phyloP scores from a whole-genome alignment of 2,329 filamentous ascomycete species.

The Orbilia quercus region DNA sequence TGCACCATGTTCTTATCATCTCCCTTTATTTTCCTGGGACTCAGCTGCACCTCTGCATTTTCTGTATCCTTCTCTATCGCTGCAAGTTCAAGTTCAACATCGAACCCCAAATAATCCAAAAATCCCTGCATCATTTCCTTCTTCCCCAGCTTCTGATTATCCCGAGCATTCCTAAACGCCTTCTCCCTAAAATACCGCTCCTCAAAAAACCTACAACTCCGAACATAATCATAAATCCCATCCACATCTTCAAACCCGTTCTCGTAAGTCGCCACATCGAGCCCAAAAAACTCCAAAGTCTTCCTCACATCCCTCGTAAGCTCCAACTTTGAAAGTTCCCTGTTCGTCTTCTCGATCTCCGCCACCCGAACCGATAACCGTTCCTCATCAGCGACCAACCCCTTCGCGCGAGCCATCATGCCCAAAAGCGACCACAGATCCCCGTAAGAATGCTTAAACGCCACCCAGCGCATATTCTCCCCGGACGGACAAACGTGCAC shows the following conservation, averaged over 20 bases:
- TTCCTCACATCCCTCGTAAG: slow-evolving; percentile 70
- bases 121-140: slow-evolving; percentile 60
- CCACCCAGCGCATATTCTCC: slow-evolving; percentile 70
- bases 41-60: slow-evolving; percentile 13
- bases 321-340: slow-evolving; percentile 70
- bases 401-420: slow-evolving; percentile 72
- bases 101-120: slow-evolving; percentile 53
- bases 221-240: slow-evolving; percentile 73
- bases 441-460: slow-evolving; percentile 78
- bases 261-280: slow-evolving; percentile 68
- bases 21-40: slow-evolving; percentile 5
- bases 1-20: slow-evolving; percentile 3
- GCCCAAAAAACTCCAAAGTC: slow-evolving; percentile 73
- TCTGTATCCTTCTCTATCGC: slow-evolving; percentile 12
- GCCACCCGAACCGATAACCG: slow-evolving; percentile 75
- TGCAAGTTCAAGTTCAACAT: slow-evolving; percentile 20
- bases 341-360: slow-evolving; percentile 73
- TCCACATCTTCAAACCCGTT: slow-evolving; percentile 69
- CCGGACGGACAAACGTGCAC: slow-evolving; percentile 68
- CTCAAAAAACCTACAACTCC: slow-evolving; percentile 71
- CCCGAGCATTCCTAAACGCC: slow-evolving; percentile 58
- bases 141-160: slow-evolving; percentile 58
- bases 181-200: slow-evolving; percentile 61
- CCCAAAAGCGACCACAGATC: slow-evolving; percentile 77
- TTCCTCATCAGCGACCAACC: slow-evolving; percentile 73